phyloP scores from a whole-genome alignment of 768 basidiomycete species.

The Punctularia strigosozonata region DNA sequence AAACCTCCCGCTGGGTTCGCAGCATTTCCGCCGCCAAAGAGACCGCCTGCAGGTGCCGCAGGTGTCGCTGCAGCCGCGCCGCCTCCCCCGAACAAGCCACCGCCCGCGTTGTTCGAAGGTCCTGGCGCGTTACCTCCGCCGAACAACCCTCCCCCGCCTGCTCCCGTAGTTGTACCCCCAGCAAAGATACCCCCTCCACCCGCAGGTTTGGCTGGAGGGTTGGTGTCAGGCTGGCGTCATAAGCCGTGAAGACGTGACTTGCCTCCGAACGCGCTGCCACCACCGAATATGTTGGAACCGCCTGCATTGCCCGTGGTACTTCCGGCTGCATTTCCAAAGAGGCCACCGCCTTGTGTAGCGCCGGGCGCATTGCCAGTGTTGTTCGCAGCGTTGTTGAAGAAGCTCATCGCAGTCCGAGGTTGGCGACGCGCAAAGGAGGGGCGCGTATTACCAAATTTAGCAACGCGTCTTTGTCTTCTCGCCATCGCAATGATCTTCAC shows the following conservation, averaged over 20 bases:
- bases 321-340: slow-evolving; percentile 10
- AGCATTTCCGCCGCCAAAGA: too few species aligned
- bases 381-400: slow-evolving; percentile 4
- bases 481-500: too few species aligned
- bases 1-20: too few species aligned
- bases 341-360: slow-evolving; percentile 3
- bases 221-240: too few species aligned
- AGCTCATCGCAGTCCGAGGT: slow-evolving; percentile 4
- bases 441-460: too few species aligned
- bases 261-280: slow-evolving; percentile 4
- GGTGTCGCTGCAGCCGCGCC: not conserved
- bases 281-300: not conserved
- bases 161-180: too few species aligned
- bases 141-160: slow-evolving; percentile 9
- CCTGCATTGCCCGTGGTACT: slow-evolving; percentile 5
- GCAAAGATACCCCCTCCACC: too few species aligned
- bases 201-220: too few species aligned
- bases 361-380: slow-evolving; percentile 8
- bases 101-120: not conserved
- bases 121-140: slow-evolving; percentile 2
- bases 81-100: not conserved
- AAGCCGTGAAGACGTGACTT: too few species aligned
- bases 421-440: too few species aligned
- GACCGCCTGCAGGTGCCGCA: not conserved
- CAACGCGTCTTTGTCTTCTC: too few species aligned